Evolutionary conservation across 1,284 basidiomycete genomes (phyloP).

Genomic region (Trichosporon coremiiforme): DNA sequence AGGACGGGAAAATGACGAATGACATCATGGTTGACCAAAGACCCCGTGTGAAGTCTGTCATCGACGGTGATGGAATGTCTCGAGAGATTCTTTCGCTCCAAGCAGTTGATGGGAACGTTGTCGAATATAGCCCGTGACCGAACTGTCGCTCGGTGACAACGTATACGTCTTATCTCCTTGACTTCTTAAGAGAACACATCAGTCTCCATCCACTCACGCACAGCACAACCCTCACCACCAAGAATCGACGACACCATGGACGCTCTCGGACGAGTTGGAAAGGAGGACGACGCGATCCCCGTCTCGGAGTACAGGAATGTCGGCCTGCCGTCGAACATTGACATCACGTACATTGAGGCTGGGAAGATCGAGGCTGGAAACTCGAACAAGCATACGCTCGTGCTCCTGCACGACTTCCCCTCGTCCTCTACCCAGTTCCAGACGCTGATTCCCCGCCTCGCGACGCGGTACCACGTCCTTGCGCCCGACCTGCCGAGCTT

Average conservation of each 20-base stretch:
- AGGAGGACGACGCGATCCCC: slow-evolving; percentile 1
- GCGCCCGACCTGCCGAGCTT: slow-evolving; percentile 62
- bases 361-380: slow-evolving; percentile 56
- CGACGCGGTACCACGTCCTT: slow-evolving; percentile 58
- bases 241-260: neutral
- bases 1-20: neutral
- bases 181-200: neutral
- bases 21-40: slow-evolving; percentile 10
- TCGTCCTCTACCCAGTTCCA: slow-evolving; percentile 61
- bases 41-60: neutral
- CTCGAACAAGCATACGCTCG: slow-evolving; percentile 50
- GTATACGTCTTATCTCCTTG: neutral
- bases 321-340: slow-evolving; percentile 17
- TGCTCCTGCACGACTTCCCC: slow-evolving; percentile 62
- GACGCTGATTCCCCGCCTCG: slow-evolving; percentile 59
- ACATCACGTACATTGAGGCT: slow-evolving; percentile 59
- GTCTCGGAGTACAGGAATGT: neutral
- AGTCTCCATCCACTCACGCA: neutral
- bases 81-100: neutral
- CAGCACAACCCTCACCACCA: neutral
- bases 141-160: neutral
- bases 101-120: neutral
- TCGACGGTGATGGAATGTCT: slow-evolving; percentile 1
- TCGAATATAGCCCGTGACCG: neutral
- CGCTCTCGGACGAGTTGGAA: neutral